Evolutionary conservation across 306 rosid species (phyloP).

Genomic region (Cucurbita pepo): DNA sequence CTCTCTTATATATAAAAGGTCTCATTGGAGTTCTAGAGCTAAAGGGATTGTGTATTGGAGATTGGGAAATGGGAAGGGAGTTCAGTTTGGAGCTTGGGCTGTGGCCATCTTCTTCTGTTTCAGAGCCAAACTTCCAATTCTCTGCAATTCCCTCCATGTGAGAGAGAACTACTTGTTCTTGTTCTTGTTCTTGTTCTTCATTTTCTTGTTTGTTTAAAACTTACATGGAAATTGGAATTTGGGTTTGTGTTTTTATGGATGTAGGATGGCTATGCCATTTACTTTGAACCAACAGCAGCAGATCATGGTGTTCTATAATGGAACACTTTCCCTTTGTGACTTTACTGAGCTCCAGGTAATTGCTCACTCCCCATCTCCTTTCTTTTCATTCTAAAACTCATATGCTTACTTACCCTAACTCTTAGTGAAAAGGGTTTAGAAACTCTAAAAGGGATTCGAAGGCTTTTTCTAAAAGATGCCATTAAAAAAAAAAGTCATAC

Average conservation of each 20-base stretch:
- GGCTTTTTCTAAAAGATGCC: too few species aligned
- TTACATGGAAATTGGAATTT: not conserved
- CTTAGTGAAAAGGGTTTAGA: not conserved
- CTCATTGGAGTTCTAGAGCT: not conserved
- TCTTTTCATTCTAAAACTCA: too few species aligned
- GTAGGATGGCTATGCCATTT: not conserved
- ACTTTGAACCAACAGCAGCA: not conserved
- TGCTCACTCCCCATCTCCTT: too few species aligned
- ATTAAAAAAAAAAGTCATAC: too few species aligned
- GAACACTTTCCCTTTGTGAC: slow-evolving; percentile 7
- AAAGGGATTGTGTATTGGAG: not conserved
- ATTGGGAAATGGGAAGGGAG: not conserved
- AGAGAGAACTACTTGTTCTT: not conserved
- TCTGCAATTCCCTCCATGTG: not conserved
- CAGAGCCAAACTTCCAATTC: not conserved
- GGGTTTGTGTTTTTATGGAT: not conserved
- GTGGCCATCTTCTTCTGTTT: not conserved
- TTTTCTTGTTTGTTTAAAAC: not conserved
- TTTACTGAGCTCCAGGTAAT: slow-evolving; percentile 18
- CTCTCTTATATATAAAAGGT: not conserved
- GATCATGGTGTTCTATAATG: slow-evolving; percentile 8
- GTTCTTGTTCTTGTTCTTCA: not conserved
- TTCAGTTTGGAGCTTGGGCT: not conserved
- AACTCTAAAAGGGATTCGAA: too few species aligned
- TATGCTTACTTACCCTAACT: too few species aligned